These are phyloP conservation scores for Pilatotrama ljubarskyi DNA, from an alignment of 768 basidiomycete genomes.

Conservation along the genomic window DNA sequence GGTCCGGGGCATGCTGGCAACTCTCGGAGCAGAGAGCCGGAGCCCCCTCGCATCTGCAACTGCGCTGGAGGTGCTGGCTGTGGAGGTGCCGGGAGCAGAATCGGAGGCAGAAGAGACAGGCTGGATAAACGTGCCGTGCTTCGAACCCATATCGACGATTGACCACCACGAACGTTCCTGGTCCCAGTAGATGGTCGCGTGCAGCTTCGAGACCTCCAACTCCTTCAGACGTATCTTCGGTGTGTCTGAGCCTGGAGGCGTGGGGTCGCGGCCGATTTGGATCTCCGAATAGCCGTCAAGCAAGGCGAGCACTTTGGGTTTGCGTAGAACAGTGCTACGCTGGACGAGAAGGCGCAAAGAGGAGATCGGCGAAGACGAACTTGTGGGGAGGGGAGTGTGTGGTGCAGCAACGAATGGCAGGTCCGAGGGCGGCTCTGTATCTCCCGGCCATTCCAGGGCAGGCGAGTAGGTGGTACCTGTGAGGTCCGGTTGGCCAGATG, in stretches of 20 bases:
- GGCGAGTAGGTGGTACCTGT: slow-evolving; percentile 44
- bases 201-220: slow-evolving; percentile 81
- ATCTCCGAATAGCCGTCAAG: slow-evolving; percentile 64
- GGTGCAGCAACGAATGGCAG: background rate
- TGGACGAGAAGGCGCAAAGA: slow-evolving; percentile 43
- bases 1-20: slow-evolving; percentile 66
- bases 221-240: slow-evolving; percentile 78
- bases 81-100: slow-evolving; percentile 21
- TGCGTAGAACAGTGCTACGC: slow-evolving; percentile 49
- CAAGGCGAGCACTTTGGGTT: slow-evolving; percentile 51
- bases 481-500: background rate
- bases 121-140: slow-evolving; percentile 77
- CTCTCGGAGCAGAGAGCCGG: slow-evolving; percentile 63
- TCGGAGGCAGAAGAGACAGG: slow-evolving; percentile 11
- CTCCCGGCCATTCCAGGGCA: slow-evolving; percentile 62
- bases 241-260: slow-evolving; percentile 47
- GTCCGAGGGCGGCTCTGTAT: slow-evolving; percentile 14
- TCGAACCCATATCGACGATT: slow-evolving; percentile 82
- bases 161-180: slow-evolving; percentile 59
- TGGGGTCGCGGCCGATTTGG: slow-evolving; percentile 73
- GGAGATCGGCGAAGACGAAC: slow-evolving; percentile 4
- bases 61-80: background rate
- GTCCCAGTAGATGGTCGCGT: slow-evolving; percentile 78
- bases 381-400: background rate
- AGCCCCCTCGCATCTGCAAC: slow-evolving; percentile 31